phyloP scores from a whole-genome alignment of 441 rosid species.

The Euphorbia corollata region DNA sequence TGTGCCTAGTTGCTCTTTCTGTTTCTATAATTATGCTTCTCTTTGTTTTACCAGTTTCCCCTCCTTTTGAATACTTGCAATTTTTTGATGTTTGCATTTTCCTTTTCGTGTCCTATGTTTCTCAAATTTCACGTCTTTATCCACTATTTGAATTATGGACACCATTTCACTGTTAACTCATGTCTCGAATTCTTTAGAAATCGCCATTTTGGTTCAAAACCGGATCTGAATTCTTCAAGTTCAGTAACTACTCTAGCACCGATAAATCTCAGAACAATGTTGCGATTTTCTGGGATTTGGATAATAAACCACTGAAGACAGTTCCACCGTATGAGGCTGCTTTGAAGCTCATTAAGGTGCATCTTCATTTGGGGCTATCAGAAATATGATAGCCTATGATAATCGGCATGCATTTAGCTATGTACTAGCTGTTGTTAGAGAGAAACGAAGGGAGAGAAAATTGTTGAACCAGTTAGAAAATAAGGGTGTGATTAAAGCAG shows the following conservation, averaged over 20 bases:
- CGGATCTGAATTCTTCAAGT: constrained; percentile 24
- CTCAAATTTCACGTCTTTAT: constrained; percentile 8
- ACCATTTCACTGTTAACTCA: constrained; percentile 17
- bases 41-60: neutral
- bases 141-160: constrained; percentile 5
- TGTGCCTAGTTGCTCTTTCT: too few species aligned
- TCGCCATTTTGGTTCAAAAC: constrained; percentile 23
- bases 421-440: constrained; percentile 46
- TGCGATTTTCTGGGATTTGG: constrained; percentile 78
- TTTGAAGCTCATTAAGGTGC: constrained; percentile 50
- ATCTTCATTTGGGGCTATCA: constrained; percentile 44
- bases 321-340: constrained; percentile 70
- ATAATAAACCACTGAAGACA: constrained; percentile 64
- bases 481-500: constrained; percentile 44
- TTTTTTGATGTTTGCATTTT: too few species aligned
- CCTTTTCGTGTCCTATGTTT: neutral
- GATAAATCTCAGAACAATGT: constrained; percentile 27
- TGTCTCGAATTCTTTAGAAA: constrained; percentile 17
- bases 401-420: constrained; percentile 19
- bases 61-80: neutral
- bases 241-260: constrained; percentile 19
- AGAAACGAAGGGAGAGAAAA: constrained; percentile 50
- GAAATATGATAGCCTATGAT: constrained; percentile 33
- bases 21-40: neutral
- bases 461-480: constrained; percentile 51